These are phyloP conservation scores for Picea abies DNA, from an alignment of 83 land plant genomes.

Conservation along the genomic window DNA sequence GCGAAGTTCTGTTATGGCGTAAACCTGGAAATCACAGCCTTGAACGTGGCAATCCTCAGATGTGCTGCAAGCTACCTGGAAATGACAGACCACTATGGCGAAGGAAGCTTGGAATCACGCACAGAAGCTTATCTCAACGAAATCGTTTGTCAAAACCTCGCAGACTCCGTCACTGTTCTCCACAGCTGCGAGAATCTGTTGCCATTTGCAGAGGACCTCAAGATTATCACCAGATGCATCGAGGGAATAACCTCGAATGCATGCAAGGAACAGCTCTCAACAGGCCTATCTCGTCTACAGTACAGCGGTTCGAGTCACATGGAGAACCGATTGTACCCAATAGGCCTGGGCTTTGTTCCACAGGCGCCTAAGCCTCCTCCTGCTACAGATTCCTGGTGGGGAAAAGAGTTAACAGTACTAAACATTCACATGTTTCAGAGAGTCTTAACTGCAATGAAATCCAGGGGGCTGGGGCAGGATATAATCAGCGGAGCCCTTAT, in stretches of 20 bases:
- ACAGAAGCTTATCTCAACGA: conserved; percentile 61
- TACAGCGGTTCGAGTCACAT: conserved; percentile 28
- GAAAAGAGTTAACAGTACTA: conserved; percentile 47
- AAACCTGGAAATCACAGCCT: conserved; percentile 48
- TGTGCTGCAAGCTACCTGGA: conserved; percentile 66
- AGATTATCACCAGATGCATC: too few relatives aligned
- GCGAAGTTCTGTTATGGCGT: conserved; percentile 22
- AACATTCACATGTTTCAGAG: conserved; percentile 73
- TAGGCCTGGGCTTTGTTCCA: conserved; percentile 19
- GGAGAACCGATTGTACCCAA: not conserved
- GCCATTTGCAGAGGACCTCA: conserved; percentile 17
- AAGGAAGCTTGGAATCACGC: conserved; percentile 46
- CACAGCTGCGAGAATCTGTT: conserved; percentile 56
- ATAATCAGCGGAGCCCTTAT: conserved; percentile 29
- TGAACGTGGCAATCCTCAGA: conserved; percentile 63
- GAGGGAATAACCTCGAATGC: conserved; percentile 25
- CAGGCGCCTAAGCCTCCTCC: conserved; percentile 8
- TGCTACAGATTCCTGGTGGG: conserved; percentile 65
- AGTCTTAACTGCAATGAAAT: conserved; percentile 52
- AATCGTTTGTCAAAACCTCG: conserved; percentile 39
- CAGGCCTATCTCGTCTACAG: conserved; percentile 61
- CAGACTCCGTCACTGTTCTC: conserved; percentile 59
- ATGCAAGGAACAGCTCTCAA: conserved; percentile 61
- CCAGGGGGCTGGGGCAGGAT: conserved; percentile 67
- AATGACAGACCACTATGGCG: conserved; percentile 76